These are phyloP conservation scores for Monilinia laxa DNA, from an alignment of 2,329 filamentous ascomycete species.

Conservation along the genomic window DNA sequence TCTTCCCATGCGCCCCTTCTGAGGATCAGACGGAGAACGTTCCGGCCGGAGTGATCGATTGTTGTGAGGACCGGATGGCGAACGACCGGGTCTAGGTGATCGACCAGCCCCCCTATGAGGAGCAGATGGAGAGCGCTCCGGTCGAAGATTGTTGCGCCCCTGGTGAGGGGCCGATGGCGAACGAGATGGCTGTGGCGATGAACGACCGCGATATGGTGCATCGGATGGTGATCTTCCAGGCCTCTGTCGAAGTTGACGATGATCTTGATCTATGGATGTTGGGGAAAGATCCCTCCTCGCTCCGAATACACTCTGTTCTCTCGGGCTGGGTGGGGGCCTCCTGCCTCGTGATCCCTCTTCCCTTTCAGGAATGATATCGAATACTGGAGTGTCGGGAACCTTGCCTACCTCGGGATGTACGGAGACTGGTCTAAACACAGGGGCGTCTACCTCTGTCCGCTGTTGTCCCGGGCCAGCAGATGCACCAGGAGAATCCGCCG, in stretches of 20 bases:
- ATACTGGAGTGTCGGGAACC: constrained; percentile 25
- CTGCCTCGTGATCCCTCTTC: constrained; percentile 9
- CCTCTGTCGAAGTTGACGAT: neutral
- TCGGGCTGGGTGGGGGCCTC: constrained; percentile 13
- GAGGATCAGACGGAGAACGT: constrained; percentile 21
- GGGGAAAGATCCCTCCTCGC: constrained; percentile 60
- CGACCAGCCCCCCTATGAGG: constrained; percentile 2
- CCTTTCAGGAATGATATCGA: constrained; percentile 33
- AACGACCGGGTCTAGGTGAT: constrained; percentile 6
- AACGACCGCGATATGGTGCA: constrained; percentile 10
- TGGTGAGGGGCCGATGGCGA: constrained; percentile 19
- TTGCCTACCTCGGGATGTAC: constrained; percentile 72
- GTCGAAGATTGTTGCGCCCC: constrained; percentile 5
- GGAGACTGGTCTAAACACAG: constrained; percentile 62
- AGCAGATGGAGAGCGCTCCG: constrained; percentile 19
- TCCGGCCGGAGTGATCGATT: constrained; percentile 10
- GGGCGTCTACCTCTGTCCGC: constrained; percentile 54
- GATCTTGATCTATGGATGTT: constrained; percentile 32
- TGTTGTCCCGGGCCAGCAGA: constrained; percentile 43
- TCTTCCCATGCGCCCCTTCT: constrained; percentile 14
- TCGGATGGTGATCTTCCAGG: constrained; percentile 19
- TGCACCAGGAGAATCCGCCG: constrained; percentile 41
- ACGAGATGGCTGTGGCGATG: constrained; percentile 16
- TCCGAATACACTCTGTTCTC: constrained; percentile 45
- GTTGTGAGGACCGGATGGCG: constrained; percentile 9